Evolutionary conservation across 1,284 basidiomycete genomes (phyloP).

Genomic region (Athelia psychrophila): DNA sequence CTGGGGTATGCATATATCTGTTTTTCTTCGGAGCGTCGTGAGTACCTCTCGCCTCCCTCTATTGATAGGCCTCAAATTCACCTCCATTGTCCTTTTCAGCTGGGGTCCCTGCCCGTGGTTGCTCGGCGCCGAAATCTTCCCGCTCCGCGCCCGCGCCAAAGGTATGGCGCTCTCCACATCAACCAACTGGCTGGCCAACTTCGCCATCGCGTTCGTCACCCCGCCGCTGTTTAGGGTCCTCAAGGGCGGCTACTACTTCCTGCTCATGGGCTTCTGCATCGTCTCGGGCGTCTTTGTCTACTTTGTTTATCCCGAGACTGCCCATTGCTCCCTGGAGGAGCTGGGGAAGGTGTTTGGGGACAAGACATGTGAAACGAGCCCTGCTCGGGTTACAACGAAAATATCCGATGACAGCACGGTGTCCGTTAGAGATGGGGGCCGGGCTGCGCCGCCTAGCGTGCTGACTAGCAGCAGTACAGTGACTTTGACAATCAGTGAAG

Average conservation of each 20-base stretch:
- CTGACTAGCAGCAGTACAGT: no score
- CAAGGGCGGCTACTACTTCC: slow-evolving; percentile 47
- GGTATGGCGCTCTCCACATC: slow-evolving; percentile 64
- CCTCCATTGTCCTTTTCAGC: slow-evolving; percentile 19
- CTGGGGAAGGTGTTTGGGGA: slow-evolving; percentile 49
- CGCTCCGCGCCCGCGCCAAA: slow-evolving; percentile 63
- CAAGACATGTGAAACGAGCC: slow-evolving; percentile 6
- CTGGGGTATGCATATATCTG: slow-evolving; percentile 38
- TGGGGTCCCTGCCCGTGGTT: slow-evolving; percentile 70
- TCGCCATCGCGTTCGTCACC: slow-evolving; percentile 51
- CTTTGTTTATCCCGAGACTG: slow-evolving; percentile 43
- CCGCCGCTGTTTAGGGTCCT: slow-evolving; percentile 44
- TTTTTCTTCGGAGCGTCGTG: slow-evolving; percentile 48
- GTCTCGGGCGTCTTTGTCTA: slow-evolving; percentile 43
- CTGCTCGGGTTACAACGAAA: neutral
- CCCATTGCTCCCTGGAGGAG: slow-evolving; percentile 45
- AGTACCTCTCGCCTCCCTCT: slow-evolving; percentile 10
- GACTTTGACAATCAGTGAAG: no score
- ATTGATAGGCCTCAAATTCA: no score
- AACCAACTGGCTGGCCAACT: slow-evolving; percentile 59
- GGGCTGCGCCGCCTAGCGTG: no score
- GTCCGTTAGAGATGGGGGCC: no score
- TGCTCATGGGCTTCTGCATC: slow-evolving; percentile 42
- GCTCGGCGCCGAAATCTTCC: slow-evolving; percentile 61
- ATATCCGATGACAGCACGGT: no score